Conservation (phyloP, 257 asterid species). For the Penstemon newberryi region DNA sequence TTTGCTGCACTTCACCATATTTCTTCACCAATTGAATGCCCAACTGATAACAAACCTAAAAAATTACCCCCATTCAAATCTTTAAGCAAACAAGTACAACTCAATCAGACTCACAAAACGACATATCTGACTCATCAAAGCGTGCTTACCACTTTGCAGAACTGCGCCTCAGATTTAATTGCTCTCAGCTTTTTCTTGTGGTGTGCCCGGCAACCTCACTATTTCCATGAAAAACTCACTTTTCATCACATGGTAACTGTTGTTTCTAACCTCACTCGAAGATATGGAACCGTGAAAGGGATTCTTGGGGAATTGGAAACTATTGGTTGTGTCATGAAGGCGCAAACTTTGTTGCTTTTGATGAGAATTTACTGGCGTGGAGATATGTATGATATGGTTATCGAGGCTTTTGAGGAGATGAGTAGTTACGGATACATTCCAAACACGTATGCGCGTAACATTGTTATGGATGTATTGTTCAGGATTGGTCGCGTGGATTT, state of each 20-base stretch:
- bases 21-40: conserved; percentile 34
- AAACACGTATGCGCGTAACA: conserved; percentile 56
- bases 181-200: conserved; percentile 63
- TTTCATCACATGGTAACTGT: conserved; percentile 60
- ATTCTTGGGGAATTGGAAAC: conserved; percentile 45
- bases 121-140: conserved; percentile 39
- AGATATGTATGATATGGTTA: conserved; percentile 55
- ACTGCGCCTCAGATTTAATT: conserved; percentile 61
- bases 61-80: conserved; percentile 20
- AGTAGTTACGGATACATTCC: conserved; percentile 52
- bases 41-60: conserved; percentile 4
- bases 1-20: conserved; percentile 34
- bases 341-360: conserved; percentile 66
- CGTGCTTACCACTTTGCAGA: conserved; percentile 49
- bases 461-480: conserved; percentile 62
- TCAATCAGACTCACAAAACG: conserved; percentile 23
- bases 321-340: conserved; percentile 53
- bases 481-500: conserved; percentile 45
- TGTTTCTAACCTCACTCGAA: conserved; percentile 50
- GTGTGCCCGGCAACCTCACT: conserved; percentile 73
- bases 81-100: conserved; percentile 23
- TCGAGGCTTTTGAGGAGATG: conserved; percentile 58
- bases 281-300: conserved; percentile 43
- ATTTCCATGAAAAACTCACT: conserved; percentile 57
- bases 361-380: conserved; percentile 78